phyloP scores from a whole-genome alignment of 169 alveolate genomes.

The Eimeria falciformis region DNA sequence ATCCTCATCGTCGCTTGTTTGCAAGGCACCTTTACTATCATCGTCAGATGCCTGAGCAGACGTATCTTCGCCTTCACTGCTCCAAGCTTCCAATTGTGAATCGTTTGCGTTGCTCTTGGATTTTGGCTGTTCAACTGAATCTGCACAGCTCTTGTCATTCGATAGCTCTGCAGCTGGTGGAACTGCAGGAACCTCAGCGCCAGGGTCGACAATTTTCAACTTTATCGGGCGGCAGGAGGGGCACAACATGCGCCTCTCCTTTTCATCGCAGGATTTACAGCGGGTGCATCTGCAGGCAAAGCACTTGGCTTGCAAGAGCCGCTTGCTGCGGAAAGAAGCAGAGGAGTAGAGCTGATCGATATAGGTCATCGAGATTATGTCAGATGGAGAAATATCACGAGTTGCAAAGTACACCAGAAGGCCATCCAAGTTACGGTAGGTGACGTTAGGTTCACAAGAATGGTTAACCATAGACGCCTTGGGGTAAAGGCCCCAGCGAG shows the following conservation, averaged over 20 bases:
- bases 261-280: slow-evolving; percentile 23
- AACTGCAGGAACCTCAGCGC: not conserved
- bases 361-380: slow-evolving; percentile 56
- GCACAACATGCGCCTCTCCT: slow-evolving; percentile 66
- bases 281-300: slow-evolving; percentile 75
- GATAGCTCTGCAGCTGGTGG: not conserved
- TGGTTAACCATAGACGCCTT: slow-evolving; percentile 70
- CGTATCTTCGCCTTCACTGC: slow-evolving; percentile 48
- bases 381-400: slow-evolving; percentile 51
- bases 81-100: not conserved
- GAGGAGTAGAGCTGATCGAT: slow-evolving; percentile 73
- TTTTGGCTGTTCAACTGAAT: not conserved
- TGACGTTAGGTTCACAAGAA: slow-evolving; percentile 74
- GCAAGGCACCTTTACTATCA: slow-evolving; percentile 9
- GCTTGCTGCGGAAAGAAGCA: slow-evolving; percentile 74
- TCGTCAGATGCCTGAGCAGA: slow-evolving; percentile 57
- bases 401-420: slow-evolving; percentile 70
- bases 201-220: slow-evolving; percentile 60
- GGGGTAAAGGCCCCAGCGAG: slow-evolving; percentile 74
- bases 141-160: not conserved
- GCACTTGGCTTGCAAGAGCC: slow-evolving; percentile 68
- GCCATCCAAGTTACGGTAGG: slow-evolving; percentile 76
- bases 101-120: not conserved
- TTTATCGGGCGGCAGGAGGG: slow-evolving; percentile 75
- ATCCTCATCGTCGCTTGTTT: slow-evolving; percentile 56